Conservation (phyloP, 192 early-diverging fungal genomes). For the Backusella australiensis region DNA sequence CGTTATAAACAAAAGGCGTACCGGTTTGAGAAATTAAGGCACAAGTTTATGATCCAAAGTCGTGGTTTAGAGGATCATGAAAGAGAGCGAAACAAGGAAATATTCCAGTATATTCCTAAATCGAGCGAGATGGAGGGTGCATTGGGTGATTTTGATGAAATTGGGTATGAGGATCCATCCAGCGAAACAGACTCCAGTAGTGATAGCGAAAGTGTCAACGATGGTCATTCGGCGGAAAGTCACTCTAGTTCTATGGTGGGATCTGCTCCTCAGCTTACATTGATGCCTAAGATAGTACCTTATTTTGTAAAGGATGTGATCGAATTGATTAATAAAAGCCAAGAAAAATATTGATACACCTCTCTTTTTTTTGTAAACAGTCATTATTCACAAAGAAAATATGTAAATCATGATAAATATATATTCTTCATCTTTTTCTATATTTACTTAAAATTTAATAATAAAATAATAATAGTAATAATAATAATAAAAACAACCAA, state of each 20-base stretch:
- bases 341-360: background rate
- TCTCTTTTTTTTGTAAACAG: too few relatives aligned
- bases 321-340: background rate
- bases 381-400: too few relatives aligned
- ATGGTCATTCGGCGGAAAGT: background rate
- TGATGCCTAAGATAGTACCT: conserved; percentile 6
- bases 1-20: conserved; percentile 13
- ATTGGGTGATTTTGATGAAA: conserved; percentile 1
- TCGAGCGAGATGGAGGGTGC: conserved; percentile 4
- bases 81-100: background rate
- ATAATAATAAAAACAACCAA: background rate
- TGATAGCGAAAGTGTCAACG: background rate
- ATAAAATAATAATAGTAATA: background rate
- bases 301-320: conserved; percentile 6
- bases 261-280: background rate
- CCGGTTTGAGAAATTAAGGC: background rate
- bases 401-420: too few relatives aligned
- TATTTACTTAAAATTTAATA: background rate
- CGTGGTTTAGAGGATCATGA: background rate
- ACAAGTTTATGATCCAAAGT: conserved; percentile 8
- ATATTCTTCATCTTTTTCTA: background rate
- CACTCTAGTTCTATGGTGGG: background rate
- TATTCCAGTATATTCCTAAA: conserved; percentile 12
- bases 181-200: background rate
- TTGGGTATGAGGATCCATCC: background rate